Evolutionary conservation across 305 asterid species (phyloP).

Genomic region (Plantago coronopus): DNA sequence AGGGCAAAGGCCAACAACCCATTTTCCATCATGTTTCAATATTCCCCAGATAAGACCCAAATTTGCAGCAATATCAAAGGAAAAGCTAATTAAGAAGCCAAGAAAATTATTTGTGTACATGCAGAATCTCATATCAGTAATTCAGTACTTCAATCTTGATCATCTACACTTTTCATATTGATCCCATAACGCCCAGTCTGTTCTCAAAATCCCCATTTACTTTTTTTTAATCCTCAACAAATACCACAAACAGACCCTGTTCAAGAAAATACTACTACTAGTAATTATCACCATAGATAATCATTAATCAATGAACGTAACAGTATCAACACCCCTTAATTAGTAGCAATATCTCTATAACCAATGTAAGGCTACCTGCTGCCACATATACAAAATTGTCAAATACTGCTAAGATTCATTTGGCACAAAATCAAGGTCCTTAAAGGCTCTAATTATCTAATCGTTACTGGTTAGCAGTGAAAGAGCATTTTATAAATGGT

Average conservation of each 20-base stretch:
- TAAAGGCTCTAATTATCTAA: too few relatives aligned
- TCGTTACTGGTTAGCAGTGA: too few relatives aligned
- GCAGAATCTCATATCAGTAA: slow-evolving; percentile 28
- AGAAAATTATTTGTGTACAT: slow-evolving; percentile 34
- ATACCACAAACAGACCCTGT: slow-evolving; percentile 4
- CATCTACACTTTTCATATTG: slow-evolving; percentile 32
- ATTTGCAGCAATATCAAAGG: not conserved
- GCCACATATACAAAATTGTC: too few relatives aligned
- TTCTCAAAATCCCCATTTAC: slow-evolving; percentile 1
- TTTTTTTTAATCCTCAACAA: slow-evolving; percentile 17
- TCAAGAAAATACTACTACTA: not conserved
- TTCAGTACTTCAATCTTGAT: slow-evolving; percentile 22
- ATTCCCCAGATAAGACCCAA: slow-evolving; percentile 3
- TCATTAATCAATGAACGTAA: too few relatives aligned
- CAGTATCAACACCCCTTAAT: too few relatives aligned
- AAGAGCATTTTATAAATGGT: too few relatives aligned
- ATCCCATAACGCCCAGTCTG: slow-evolving; percentile 23
- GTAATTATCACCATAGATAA: slow-evolving; percentile 19
- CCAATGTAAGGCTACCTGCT: too few relatives aligned
- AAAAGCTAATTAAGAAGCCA: not conserved
- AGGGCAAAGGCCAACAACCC: slow-evolving; percentile 1
- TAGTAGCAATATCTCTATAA: too few relatives aligned
- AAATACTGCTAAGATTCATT: too few relatives aligned
- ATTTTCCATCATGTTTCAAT: not conserved
- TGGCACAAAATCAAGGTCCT: too few relatives aligned